A percentile compares a stretch with the other conserved stretches of the same genome.
Conservation (phyloP, 2,329 filamentous ascomycete species). For the Fonsecaea multimorphosa region DNA sequence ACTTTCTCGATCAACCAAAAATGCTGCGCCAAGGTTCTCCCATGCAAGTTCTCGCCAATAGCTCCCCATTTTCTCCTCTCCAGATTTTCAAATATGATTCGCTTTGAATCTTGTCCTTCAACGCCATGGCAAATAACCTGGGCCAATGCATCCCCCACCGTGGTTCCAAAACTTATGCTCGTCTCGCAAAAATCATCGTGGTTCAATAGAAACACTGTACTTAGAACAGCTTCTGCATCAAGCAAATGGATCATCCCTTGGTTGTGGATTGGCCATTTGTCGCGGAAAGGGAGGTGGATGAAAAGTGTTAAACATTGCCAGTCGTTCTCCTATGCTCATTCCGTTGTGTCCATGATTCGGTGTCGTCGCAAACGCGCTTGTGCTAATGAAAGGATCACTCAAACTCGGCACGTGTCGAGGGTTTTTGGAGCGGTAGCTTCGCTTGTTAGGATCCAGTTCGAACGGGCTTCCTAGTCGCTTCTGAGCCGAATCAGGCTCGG, state of each 20-base stretch:
- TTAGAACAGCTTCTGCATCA: slow-evolving; percentile 6
- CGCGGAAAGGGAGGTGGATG: slow-evolving; percentile 33
- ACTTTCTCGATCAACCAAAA: slow-evolving; percentile 1
- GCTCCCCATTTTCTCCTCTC: neutral
- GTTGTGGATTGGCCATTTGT: slow-evolving; percentile 8
- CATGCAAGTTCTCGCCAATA: slow-evolving; percentile 6
- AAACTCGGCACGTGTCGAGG: slow-evolving; percentile 51
- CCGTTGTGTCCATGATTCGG: slow-evolving; percentile 33
- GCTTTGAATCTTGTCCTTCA: slow-evolving; percentile 2
- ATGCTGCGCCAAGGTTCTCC: neutral
- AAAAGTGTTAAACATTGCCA: slow-evolving; percentile 34
- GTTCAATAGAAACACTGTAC: neutral
- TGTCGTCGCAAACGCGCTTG: slow-evolving; percentile 33
- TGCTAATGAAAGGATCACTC: slow-evolving; percentile 52
- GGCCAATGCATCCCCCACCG: slow-evolving; percentile 1
- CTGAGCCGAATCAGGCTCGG: slow-evolving; percentile 47
- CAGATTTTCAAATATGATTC: slow-evolving; percentile 10
- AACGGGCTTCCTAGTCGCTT: slow-evolving; percentile 58
- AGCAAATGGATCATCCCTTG: slow-evolving; percentile 36
- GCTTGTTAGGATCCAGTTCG: slow-evolving; percentile 47
- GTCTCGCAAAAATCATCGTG: neutral
- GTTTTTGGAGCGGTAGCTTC: slow-evolving; percentile 44
- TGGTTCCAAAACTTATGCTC: neutral
- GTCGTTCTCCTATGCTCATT: slow-evolving; percentile 36
- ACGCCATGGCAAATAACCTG: slow-evolving; percentile 12